Conservation (phyloP, 1,284 basidiomycete species). For the Calocybe gambosa region DNA sequence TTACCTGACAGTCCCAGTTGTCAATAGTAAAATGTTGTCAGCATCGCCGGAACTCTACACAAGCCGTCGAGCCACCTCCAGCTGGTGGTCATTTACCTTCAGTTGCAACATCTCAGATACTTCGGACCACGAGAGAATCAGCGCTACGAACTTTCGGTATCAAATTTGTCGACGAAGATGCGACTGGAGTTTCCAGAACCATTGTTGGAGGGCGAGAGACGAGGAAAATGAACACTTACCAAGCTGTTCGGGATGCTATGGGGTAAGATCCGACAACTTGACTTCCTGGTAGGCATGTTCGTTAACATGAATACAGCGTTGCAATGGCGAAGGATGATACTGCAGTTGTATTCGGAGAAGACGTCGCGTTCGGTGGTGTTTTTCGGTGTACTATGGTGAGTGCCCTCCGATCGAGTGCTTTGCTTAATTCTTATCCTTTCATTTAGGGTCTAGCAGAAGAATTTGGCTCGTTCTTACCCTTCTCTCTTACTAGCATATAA, state of each 20-base stretch:
- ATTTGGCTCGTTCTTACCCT: conserved; percentile 54
- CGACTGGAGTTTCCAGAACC: conserved; percentile 32
- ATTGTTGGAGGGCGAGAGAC: conserved; percentile 76
- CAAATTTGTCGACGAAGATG: conserved; percentile 61
- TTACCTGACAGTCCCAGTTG: not conserved
- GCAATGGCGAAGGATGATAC: conserved; percentile 81
- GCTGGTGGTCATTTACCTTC: conserved; percentile 69
- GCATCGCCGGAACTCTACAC: conserved; percentile 44
- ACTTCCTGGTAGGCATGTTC: not conserved
- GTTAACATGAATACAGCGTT: conserved; percentile 41
- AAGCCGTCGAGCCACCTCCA: conserved; percentile 51
- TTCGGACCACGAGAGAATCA: conserved; percentile 57
- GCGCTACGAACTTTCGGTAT: conserved; percentile 72
- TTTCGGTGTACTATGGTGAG: conserved; percentile 82
- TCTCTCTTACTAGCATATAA: conserved; percentile 3
- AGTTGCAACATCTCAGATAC: conserved; percentile 58
- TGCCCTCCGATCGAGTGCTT: conserved; percentile 5
- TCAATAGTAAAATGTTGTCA: conserved; percentile 9
- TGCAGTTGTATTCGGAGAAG: conserved; percentile 89
- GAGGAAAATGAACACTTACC: conserved; percentile 87
- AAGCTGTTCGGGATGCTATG: conserved; percentile 85
- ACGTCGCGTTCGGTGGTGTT: conserved; percentile 91
- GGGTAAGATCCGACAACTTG: conserved; percentile 40
- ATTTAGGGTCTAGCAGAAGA: conserved; percentile 83
- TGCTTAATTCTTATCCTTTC: conserved; percentile 2